Evolutionary conservation across 257 asterid species (phyloP).

Genomic region (Nyctanthes arbortristis): DNA sequence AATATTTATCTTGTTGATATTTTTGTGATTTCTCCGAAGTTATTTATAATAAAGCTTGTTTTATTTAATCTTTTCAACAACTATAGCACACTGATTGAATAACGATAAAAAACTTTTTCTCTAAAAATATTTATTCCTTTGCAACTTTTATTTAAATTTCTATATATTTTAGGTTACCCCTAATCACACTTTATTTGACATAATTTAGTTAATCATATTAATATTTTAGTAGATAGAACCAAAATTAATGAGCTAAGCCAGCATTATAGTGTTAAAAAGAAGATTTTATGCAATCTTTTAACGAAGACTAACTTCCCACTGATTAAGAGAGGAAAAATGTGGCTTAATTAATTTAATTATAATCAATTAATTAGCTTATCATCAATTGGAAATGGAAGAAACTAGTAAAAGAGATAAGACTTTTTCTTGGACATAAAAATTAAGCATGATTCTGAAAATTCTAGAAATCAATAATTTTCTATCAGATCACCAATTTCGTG

Average conservation of each 20-base stretch:
- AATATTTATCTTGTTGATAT: no score
- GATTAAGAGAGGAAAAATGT: slow-evolving; percentile 38
- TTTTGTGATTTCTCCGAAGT: not conserved
- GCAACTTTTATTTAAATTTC: not conserved
- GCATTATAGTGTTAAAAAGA: slow-evolving; percentile 44
- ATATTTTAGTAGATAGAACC: slow-evolving; percentile 26
- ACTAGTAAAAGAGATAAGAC: slow-evolving; percentile 24
- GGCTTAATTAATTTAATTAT: slow-evolving; percentile 16
- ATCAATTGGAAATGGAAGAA: slow-evolving; percentile 1
- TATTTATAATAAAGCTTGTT: no score
- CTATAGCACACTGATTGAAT: slow-evolving; percentile 20
- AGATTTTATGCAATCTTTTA: slow-evolving; percentile 45
- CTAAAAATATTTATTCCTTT: not conserved
- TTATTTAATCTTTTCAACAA: slow-evolving; percentile 18
- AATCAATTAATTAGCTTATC: slow-evolving; percentile 28
- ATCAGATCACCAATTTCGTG: no score
- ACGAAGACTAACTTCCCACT: slow-evolving; percentile 48
- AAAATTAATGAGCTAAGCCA: slow-evolving; percentile 64
- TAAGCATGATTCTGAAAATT: not conserved
- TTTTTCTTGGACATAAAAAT: not conserved
- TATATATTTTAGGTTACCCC: slow-evolving; percentile 29
- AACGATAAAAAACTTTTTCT: slow-evolving; percentile 15
- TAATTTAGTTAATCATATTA: slow-evolving; percentile 4
- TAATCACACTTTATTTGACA: slow-evolving; percentile 17
- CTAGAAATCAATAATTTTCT: no score